These are phyloP conservation scores for Cadophora sp. DNA, from an alignment of 2,329 filamentous ascomycete genomes.

Conservation along the genomic window DNA sequence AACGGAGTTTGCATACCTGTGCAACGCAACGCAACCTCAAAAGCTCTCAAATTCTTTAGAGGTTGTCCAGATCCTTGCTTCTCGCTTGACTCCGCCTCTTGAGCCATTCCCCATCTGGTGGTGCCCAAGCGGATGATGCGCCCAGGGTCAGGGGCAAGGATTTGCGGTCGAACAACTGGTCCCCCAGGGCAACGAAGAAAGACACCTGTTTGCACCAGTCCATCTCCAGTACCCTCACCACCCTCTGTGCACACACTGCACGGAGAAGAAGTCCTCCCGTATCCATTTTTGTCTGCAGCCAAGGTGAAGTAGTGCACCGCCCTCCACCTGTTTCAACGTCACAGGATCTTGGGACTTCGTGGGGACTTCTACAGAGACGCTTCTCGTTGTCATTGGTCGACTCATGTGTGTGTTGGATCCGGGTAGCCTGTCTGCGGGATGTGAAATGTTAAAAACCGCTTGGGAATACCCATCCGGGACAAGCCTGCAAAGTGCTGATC, in stretches of 20 bases:
- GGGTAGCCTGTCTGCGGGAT: conserved; percentile 6
- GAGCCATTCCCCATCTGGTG: neutral
- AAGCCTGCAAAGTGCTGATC: neutral
- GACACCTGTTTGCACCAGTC: neutral
- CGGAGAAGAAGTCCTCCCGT: conserved; percentile 27
- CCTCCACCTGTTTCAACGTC: conserved; percentile 12
- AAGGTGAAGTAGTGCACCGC: conserved; percentile 15
- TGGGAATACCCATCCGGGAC: neutral
- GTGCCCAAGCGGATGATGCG: conserved; percentile 19
- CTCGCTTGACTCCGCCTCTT: conserved; percentile 16
- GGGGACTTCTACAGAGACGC: neutral
- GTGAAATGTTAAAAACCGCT: neutral
- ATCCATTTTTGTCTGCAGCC: conserved; percentile 35
- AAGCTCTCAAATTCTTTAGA: neutral
- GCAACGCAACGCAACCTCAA: conserved; percentile 13
- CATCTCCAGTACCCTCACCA: conserved; percentile 5
- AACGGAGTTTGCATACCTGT: conserved; percentile 10
- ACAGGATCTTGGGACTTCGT: conserved; percentile 13
- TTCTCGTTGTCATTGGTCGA: neutral
- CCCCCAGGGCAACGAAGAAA: neutral
- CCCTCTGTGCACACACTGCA: neutral
- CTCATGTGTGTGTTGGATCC: neutral
- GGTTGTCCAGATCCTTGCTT: conserved; percentile 12
- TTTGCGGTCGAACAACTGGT: neutral
- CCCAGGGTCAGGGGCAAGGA: conserved; percentile 8